A percentile compares a stretch with the other conserved stretches of the same genome.
These are phyloP conservation scores for Amaranthus palmeri DNA, from an alignment of 148 eudicot species.

Conservation along the genomic window DNA sequence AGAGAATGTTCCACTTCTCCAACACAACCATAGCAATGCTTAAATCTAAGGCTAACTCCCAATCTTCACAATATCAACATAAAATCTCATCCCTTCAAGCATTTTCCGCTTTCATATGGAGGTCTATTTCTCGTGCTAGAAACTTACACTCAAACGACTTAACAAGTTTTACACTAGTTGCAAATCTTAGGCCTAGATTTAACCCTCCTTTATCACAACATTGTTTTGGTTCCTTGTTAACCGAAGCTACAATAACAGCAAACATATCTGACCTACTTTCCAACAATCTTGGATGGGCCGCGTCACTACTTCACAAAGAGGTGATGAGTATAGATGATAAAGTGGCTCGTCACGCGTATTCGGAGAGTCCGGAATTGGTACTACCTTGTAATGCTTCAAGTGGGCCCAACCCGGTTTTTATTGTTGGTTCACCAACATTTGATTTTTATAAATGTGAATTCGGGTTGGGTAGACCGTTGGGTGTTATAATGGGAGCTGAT, in stretches of 20 bases:
- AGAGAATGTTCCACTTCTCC: slow-evolving; percentile 58
- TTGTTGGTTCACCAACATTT: slow-evolving; percentile 68
- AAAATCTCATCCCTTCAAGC: slow-evolving; percentile 26
- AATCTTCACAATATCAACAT: neutral
- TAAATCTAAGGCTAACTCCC: slow-evolving; percentile 39
- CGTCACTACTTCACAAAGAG: slow-evolving; percentile 27
- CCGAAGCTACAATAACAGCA: slow-evolving; percentile 20
- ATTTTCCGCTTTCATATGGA: slow-evolving; percentile 10
- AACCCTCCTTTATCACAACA: slow-evolving; percentile 47
- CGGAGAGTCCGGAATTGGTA: neutral
- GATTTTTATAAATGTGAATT: slow-evolving; percentile 54
- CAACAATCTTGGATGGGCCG: slow-evolving; percentile 40
- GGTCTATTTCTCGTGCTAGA: slow-evolving; percentile 11
- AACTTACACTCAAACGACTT: slow-evolving; percentile 23
- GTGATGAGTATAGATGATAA: slow-evolving; percentile 40
- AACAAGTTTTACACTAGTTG: slow-evolving; percentile 64
- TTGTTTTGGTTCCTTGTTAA: slow-evolving; percentile 55
- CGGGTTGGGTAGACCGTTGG: slow-evolving; percentile 65
- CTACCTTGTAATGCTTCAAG: slow-evolving; percentile 27
- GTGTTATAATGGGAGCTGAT: slow-evolving; percentile 44
- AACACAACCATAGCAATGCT: slow-evolving; percentile 34
- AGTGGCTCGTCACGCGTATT: neutral
- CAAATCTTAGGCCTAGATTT: slow-evolving; percentile 50
- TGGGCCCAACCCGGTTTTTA: slow-evolving; percentile 38
- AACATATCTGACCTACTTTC: slow-evolving; percentile 36